Evolutionary conservation across 2,329 filamentous ascomycete species (phyloP).

Genomic region (Paraphoma chrysanthemicola): DNA sequence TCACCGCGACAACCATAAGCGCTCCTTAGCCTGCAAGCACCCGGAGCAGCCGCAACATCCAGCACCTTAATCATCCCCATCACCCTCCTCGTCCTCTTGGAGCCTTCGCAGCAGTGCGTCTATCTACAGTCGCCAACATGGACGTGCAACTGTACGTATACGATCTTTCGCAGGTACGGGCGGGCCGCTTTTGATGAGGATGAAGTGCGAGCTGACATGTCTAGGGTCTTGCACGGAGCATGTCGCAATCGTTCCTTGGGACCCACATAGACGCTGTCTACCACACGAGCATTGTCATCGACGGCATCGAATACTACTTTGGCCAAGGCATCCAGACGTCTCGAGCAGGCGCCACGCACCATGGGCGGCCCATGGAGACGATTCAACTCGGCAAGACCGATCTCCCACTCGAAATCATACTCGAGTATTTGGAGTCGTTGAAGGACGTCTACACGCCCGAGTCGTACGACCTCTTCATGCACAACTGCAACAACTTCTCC

Average conservation of each 20-base stretch:
- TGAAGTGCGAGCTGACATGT: conserved; percentile 6
- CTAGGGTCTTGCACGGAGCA: conserved; percentile 62
- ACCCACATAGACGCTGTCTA: conserved; percentile 89
- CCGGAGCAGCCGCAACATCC: background rate
- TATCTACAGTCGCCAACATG: conserved; percentile 40
- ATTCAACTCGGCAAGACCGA: conserved; percentile 78
- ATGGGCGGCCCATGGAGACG: conserved; percentile 81
- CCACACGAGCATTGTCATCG: conserved; percentile 88
- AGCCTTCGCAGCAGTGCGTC: background rate
- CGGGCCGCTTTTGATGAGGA: background rate
- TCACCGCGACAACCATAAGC: background rate
- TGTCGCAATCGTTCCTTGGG: conserved; percentile 66
- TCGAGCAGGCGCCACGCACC: conserved; percentile 80
- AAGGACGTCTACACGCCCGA: conserved; percentile 82
- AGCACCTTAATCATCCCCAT: background rate
- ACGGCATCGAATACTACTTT: conserved; percentile 88
- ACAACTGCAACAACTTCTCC: conserved; percentile 98
- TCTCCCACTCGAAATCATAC: conserved; percentile 79
- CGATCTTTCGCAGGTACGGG: conserved; percentile 55
- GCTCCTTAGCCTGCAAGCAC: background rate
- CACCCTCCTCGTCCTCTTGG: background rate
- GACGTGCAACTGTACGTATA: conserved; percentile 61
- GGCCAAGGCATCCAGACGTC: conserved; percentile 87
- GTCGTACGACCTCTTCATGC: conserved; percentile 81
- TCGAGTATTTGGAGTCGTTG: conserved; percentile 87